phyloP scores from a whole-genome alignment of 2,329 filamentous ascomycete species.

The Rhynchosporium graminicola region DNA sequence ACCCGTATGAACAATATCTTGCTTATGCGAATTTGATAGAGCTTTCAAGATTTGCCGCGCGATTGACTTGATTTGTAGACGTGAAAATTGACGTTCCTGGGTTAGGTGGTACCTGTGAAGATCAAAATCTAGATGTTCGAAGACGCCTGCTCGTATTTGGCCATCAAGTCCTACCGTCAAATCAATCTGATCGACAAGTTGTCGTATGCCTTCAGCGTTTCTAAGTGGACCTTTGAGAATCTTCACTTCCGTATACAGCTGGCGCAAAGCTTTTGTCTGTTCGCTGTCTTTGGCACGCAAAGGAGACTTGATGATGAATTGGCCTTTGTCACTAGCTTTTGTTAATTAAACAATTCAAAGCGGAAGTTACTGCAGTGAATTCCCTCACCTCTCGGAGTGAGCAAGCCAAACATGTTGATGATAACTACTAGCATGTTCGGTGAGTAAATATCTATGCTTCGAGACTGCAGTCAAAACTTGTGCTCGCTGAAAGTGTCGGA shows the following conservation, averaged over 20 bases:
- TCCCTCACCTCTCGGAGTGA: slow-evolving; percentile 18
- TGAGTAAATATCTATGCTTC: slow-evolving; percentile 2
- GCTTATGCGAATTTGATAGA: slow-evolving; percentile 18
- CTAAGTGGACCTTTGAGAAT: slow-evolving; percentile 21
- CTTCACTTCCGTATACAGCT: slow-evolving; percentile 18
- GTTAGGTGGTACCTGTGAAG: slow-evolving; percentile 19
- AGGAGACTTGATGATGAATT: slow-evolving; percentile 21
- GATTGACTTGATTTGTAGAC: slow-evolving; percentile 20
- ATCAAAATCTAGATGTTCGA: slow-evolving; percentile 20
- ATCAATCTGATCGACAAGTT: slow-evolving; percentile 24
- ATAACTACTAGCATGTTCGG: slow-evolving; percentile 11
- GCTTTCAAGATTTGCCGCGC: slow-evolving; percentile 21
- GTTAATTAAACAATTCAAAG: slow-evolving; percentile 8
- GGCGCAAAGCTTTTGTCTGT: slow-evolving; percentile 18
- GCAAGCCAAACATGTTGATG: slow-evolving; percentile 24
- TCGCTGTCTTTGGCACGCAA: slow-evolving; percentile 13
- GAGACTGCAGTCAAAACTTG: slow-evolving; percentile 12
- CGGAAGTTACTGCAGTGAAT: background rate
- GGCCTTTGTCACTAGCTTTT: slow-evolving; percentile 18
- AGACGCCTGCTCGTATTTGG: slow-evolving; percentile 14
- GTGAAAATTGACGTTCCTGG: slow-evolving; percentile 15
- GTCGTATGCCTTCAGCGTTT: slow-evolving; percentile 18
- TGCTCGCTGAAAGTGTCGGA: slow-evolving; percentile 6
- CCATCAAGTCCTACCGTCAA: slow-evolving; percentile 4
- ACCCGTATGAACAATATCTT: slow-evolving; percentile 21